Conservation (phyloP, 2,329 filamentous ascomycete genomes). For the Fusarium phyllophilum region DNA sequence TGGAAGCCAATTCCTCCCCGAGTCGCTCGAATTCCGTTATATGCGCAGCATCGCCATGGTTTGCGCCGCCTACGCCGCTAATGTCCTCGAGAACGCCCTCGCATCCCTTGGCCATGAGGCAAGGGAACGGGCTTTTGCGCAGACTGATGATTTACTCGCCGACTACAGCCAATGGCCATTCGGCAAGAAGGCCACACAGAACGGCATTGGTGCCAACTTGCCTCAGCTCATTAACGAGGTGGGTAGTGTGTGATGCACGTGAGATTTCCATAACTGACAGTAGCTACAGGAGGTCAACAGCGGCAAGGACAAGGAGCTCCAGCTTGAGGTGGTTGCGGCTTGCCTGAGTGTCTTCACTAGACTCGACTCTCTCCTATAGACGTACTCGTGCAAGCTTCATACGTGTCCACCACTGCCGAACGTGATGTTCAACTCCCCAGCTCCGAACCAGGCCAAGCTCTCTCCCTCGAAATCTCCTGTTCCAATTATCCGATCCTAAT, state of each 20-base stretch:
- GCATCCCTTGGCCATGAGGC: slow-evolving; percentile 94
- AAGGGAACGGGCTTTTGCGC: slow-evolving; percentile 91
- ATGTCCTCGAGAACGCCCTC: slow-evolving; percentile 97
- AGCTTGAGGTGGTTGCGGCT: slow-evolving; percentile 95
- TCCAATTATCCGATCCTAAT: slow-evolving; percentile 28
- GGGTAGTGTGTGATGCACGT: slow-evolving; percentile 34
- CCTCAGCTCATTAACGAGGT: slow-evolving; percentile 85
- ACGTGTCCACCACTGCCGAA: slow-evolving; percentile 20
- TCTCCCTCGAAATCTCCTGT: slow-evolving; percentile 24
- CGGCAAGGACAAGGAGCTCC: slow-evolving; percentile 91
- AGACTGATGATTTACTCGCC: slow-evolving; percentile 94
- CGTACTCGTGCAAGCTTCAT: background rate
- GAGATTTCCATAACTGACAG: slow-evolving; percentile 24
- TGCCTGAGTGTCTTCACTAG: slow-evolving; percentile 97
- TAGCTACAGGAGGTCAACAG: slow-evolving; percentile 75
- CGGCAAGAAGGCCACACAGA: slow-evolving; percentile 79
- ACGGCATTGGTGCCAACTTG: slow-evolving; percentile 92
- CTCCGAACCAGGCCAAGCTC: slow-evolving; percentile 31
- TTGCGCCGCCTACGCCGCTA: slow-evolving; percentile 96
- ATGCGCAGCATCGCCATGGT: slow-evolving; percentile 94
- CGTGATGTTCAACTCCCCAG: slow-evolving; percentile 29
- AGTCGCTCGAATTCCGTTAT: slow-evolving; percentile 94
- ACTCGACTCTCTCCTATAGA: slow-evolving; percentile 91
- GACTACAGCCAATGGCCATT: slow-evolving; percentile 99
- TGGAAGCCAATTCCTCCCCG: slow-evolving; percentile 87